Percentiles rank a stretch among this genome's conserved stretches.
These are phyloP conservation scores for Sphagnum contortum DNA, from an alignment of 225 moss, liverwort and hornwort species.

Conservation along the genomic window DNA sequence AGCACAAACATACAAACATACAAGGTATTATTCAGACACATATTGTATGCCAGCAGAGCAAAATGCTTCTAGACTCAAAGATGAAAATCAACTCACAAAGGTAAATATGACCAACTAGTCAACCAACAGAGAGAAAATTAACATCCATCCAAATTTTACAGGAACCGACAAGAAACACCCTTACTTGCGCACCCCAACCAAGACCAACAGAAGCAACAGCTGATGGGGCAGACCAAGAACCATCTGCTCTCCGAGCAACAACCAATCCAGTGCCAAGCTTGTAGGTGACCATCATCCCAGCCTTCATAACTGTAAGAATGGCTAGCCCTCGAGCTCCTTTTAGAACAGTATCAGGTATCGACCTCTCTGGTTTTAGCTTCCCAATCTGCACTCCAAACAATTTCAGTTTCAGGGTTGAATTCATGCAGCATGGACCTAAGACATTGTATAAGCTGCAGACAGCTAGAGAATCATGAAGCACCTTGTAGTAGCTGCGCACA, in stretches of 20 bases:
- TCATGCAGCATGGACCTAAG: background rate
- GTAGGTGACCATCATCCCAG: constrained; percentile 84
- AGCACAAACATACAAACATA: too few relatives aligned
- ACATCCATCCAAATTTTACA: too few relatives aligned
- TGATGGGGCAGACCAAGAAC: constrained; percentile 97
- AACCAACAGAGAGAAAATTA: too few relatives aligned
- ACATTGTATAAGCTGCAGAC: too few relatives aligned
- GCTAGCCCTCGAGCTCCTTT: constrained; percentile 89
- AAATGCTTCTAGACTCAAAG: too few relatives aligned
- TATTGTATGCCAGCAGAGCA: too few relatives aligned
- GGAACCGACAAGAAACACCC: too few relatives aligned
- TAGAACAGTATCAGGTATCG: constrained; percentile 81
- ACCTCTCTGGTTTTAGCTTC: constrained; percentile 72
- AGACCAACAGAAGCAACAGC: constrained; percentile 87
- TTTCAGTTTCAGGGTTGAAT: too few relatives aligned
- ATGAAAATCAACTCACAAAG: too few relatives aligned
- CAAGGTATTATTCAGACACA: too few relatives aligned
- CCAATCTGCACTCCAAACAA: constrained; percentile 50
- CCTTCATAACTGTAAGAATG: constrained; percentile 81
- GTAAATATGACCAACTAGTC: too few relatives aligned
- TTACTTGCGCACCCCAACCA: constrained; percentile 97
- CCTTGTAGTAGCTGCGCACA: constrained; percentile 69
- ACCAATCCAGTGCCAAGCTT: constrained; percentile 94
- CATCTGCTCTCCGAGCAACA: constrained; percentile 66
- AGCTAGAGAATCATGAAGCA: constrained; percentile 8